Conservation (phyloP, 768 basidiomycete species). For the Pholiota molesta region DNA sequence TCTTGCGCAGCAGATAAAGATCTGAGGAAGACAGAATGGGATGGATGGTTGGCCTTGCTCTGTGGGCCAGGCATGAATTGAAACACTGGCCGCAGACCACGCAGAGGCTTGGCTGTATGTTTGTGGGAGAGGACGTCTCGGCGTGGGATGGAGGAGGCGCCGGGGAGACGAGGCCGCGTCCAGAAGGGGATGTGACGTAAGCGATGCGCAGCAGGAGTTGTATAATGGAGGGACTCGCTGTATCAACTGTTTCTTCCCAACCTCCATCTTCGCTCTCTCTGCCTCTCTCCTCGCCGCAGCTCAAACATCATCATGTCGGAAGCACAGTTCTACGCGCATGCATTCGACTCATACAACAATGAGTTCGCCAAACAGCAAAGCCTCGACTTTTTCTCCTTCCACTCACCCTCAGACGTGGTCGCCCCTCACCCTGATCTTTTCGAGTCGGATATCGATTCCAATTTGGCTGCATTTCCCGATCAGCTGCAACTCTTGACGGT, state of each 20-base stretch:
- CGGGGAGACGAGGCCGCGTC: conserved; percentile 16
- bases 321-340: conserved; percentile 32
- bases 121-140: background rate
- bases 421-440: conserved; percentile 83
- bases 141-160: conserved; percentile 3
- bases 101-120: conserved; percentile 4
- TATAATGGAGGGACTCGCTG: conserved; percentile 30
- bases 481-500: conserved; percentile 66
- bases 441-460: conserved; percentile 78
- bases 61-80: background rate
- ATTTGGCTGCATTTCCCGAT: conserved; percentile 69
- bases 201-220: conserved; percentile 33
- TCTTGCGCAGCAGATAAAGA: conserved; percentile 16
- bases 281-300: conserved; percentile 30
- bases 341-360: conserved; percentile 35
- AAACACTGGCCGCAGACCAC: background rate
- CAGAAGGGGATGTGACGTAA: conserved; percentile 26
- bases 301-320: conserved; percentile 36
- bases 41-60: background rate
- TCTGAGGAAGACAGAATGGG: conserved; percentile 5
- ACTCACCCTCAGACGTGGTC: conserved; percentile 68
- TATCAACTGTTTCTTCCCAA: conserved; percentile 29
- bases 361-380: conserved; percentile 43
- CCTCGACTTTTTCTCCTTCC: conserved; percentile 72
- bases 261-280: conserved; percentile 32